Base-by-base conservation (phyloP, 2,329 filamentous ascomycete genomes). In the Neoarthrinium moseri region DNA sequence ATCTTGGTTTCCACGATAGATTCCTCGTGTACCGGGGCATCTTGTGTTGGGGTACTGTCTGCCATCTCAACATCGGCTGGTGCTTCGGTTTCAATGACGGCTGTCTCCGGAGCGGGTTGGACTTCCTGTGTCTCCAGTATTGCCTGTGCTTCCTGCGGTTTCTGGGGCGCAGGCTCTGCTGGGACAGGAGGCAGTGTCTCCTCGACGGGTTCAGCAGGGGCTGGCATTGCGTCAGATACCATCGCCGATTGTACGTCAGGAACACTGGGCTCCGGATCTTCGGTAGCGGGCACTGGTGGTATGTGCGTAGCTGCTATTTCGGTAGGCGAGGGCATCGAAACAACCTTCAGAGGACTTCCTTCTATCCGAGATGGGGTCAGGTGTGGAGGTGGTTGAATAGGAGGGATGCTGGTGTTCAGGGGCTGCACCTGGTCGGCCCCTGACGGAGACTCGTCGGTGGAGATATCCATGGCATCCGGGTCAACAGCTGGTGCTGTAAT, bases 331-430 rank as follows among this genome's bases (percentile, higher is more conserved):
- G 65, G 68, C 13, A 75, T 48, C 22, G 74, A 62, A 27, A 78
- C 73, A 39, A 78, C 75, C 61, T 78, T 78, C 17, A 80, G 59
- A 1, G 76, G 76, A 43, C 76, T 80, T 3, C 75, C 76, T 51
- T 77, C 75, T 3, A 68, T 54, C 50, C 67, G 64, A 3, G 67
- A 62, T 1, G 55, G 46, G 18, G 53, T 44, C 24, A 56, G 44
- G 23, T 51, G 51, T 13, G 51, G 56, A 52, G 36, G 61, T 27
- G 40, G 66, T 50, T 54, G 50, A 22, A 40, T 13, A 27, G 68
- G 60, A 29, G 62, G 56, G 24, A 67, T 55, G n/a, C 48, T 59
- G 45, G 65, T 59, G 49, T 59, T 66, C 43, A 58, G 46, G 21
- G 61, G 58, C 26, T 41, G 26, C 20, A 44, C 53, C 13, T 48